Evolutionary conservation across 805 yeast genomes (phyloP), one percentile per base, ranked within the genome.

Genomic region (Candida maesae): DNA sequence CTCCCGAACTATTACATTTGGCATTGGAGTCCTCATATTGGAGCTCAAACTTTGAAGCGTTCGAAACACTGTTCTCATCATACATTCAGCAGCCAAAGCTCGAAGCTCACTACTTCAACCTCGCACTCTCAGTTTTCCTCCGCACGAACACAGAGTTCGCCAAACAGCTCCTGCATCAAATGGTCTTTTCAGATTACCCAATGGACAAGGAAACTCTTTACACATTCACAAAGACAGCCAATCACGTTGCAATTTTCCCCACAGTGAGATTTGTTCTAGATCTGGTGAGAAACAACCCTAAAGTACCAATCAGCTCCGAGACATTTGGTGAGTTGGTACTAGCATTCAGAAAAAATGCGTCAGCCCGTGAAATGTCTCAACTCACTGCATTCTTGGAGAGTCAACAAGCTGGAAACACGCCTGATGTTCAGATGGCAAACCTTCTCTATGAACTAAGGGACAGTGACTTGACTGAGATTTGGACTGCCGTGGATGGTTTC

Each of bases 111-210:
- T 35, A 46, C 33, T 47, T 54, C 45, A 54, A 53, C 31, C 24
- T 50, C 33, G 59, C 58, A 3, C 39, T 56, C 21, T 44, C 43
- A 13, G 52, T 51, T 3, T 47, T 48, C 25, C 31, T 51, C n/a
- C 52, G 39, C 33, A 45, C 46, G 6, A 45, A 54, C 33, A 44
- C 56, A 3, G 59, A 54, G 28, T 39, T 54, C 15, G 55, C 61
- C 14, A 54, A 55, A 38, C 61, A 55, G 20, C 41, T 57, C 1
- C 39, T 57, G 1, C 49, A 52, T 28, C 60, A 57, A 30, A 54
- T 57, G 58, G 48, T 54, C 5, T 41, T 43, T 8, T 45, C 53
- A 2, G 48, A 54, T 18, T 47, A 49, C 37, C 59, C 61, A 11
- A 52, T 55, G 38, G 48, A 52, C 36, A 40, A 45, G 2, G 29